A percentile compares a stretch with the other conserved stretches of the same genome.
These are phyloP conservation scores for Liquidambar formosana DNA, from an alignment of 164 flowering plant genomes.

Conservation along the genomic window DNA sequence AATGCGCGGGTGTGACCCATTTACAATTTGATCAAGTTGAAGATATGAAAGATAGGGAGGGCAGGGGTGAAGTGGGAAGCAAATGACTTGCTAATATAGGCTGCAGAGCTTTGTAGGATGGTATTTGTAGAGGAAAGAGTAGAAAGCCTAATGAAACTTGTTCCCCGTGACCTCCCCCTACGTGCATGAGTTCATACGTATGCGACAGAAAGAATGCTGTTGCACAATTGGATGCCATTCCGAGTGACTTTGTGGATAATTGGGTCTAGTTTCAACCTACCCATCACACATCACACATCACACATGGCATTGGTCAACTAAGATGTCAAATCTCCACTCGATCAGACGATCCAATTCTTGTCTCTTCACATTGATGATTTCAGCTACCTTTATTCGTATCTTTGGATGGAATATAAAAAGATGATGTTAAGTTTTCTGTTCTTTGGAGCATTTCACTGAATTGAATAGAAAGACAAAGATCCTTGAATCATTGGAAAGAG, in stretches of 20 bases:
- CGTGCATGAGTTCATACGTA: no score
- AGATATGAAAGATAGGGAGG: no score
- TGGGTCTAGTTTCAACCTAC: neutral
- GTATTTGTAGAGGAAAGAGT: no score
- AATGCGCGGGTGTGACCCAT: no score
- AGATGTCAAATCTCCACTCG: neutral
- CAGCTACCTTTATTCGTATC: neutral
- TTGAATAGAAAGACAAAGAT: constrained; percentile 23
- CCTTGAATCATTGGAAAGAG: constrained; percentile 21
- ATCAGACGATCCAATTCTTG: neutral
- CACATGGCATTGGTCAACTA: neutral
- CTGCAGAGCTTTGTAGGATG: no score
- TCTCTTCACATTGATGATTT: neutral
- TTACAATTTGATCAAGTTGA: no score
- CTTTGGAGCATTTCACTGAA: constrained; percentile 3
- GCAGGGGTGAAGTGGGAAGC: no score
- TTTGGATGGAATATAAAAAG: neutral
- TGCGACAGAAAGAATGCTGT: neutral
- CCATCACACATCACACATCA: neutral
- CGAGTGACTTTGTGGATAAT: no score
- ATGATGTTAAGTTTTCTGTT: neutral
- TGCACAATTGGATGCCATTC: neutral
- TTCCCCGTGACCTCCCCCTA: no score
- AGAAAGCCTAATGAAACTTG: no score
- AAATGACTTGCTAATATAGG: no score